Base-by-base conservation (phyloP, 108 stramenopile genomes). In the Stephanodiscus minutulus region DNA sequence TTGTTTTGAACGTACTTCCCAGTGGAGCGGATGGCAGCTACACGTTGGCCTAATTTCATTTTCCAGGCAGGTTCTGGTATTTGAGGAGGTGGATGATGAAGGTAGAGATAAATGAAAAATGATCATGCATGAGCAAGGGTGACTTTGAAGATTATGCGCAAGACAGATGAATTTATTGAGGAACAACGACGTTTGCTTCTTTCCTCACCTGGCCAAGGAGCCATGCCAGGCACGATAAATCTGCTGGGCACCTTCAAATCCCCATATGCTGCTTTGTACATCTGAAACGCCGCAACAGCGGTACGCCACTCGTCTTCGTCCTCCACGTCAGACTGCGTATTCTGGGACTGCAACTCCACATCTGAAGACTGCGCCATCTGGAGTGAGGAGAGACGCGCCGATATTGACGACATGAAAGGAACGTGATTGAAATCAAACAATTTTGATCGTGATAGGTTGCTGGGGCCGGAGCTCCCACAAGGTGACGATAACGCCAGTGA, bases 231-330 rank as follows among this genome's bases (percentile, higher is more conserved):
- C 33, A 95, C 90, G 22, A 95, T 85, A 82, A 95, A 95, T 33
- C 86, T 72, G 52, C 72, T 52, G 18, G 94, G 91, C 8, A 95
- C 95, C 70, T 91, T 88, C 57, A 97, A 66, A 72, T 96, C 85
- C 8, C 95, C 96, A 72, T 92, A 88, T 5, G 91, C 86, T 25
- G 86, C 89, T 70, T 93, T 91, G 83, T 97, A 96, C 71, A 94
- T 75, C 43, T 87, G 73, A 63, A 97, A 88, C 1, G 96, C 91
- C 8, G 87, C 75, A 62, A 87, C 54, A 27, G 96, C 80, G 59
- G 91, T 84, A 28, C 73, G 66, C 88, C 88, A 92, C 70, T 94
- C 93, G 25, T 79, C 79, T 67, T 86, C 80, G 66, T 94, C 93
- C 25, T 77, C 77, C 18, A 71, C 58, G 5, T 31, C 25, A 13